Evolutionary conservation across 129 eudicot genomes (phyloP).

Genomic region (Artemisia argyi): DNA sequence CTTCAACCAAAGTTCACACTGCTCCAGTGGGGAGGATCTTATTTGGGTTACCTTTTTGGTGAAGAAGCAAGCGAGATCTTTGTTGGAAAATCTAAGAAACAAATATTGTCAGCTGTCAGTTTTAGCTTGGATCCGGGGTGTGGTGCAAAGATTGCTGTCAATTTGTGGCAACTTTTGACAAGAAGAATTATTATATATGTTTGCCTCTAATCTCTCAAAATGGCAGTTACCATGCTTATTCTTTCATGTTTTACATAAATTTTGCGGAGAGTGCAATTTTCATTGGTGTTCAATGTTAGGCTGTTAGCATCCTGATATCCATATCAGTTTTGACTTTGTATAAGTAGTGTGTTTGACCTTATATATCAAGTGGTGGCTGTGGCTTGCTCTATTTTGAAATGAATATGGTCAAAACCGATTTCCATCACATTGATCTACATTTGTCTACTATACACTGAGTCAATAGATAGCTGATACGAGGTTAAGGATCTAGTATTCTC

Average conservation of each 20-base stretch:
- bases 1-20: constrained; percentile 76
- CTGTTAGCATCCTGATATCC: not conserved
- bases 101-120: constrained; percentile 25
- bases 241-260: not conserved
- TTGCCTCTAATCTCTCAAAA: not conserved
- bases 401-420: not conserved
- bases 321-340: not conserved
- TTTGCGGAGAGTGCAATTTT: not conserved
- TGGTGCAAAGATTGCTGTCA: constrained; percentile 13
- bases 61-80: constrained; percentile 3
- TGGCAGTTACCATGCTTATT: not conserved
- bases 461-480: not conserved
- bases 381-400: too few species aligned
- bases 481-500: not conserved
- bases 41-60: constrained; percentile 68
- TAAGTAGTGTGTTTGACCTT: not conserved
- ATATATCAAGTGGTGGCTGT: not conserved
- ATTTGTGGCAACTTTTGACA: not conserved
- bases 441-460: too few species aligned
- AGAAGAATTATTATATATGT: constrained; percentile 20
- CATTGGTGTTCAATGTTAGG: not conserved
- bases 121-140: constrained; percentile 2
- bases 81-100: constrained; percentile 11
- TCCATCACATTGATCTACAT: not conserved
- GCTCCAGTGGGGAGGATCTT: constrained; percentile 75